Conservation (phyloP, 129 eudicot species). For the Flaveria sonorensis region DNA sequence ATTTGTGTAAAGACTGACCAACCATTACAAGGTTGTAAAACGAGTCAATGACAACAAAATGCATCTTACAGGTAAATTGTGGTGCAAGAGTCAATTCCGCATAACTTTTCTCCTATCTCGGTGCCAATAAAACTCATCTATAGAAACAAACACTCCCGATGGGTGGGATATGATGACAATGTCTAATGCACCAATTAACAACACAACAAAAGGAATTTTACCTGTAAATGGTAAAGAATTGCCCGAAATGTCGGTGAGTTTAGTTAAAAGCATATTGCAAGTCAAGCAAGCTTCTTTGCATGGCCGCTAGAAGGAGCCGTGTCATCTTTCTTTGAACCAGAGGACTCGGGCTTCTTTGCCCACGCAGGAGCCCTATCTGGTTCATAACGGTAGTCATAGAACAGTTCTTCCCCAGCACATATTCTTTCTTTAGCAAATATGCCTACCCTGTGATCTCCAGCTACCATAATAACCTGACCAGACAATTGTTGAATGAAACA, state of each 20-base stretch:
- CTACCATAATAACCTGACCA: constrained; percentile 93
- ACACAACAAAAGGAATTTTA: constrained; percentile 27
- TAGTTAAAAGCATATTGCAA: constrained; percentile 2
- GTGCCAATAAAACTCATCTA: constrained; percentile 41
- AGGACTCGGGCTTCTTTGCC: constrained; percentile 91
- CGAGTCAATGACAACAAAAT: constrained; percentile 27
- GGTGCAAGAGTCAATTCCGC: constrained; percentile 24
- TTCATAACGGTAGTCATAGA: constrained; percentile 90
- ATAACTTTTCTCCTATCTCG: constrained; percentile 21
- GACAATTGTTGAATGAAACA: background rate
- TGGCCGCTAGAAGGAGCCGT: constrained; percentile 74
- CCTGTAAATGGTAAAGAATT: constrained; percentile 31
- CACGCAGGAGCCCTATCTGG: constrained; percentile 95
- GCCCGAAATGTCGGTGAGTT: constrained; percentile 29
- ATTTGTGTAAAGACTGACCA: constrained; percentile 24
- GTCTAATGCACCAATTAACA: constrained; percentile 5
- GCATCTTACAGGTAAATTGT: constrained; percentile 30
- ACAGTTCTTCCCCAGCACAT: constrained; percentile 84
- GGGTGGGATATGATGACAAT: constrained; percentile 24
- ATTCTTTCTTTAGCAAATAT: constrained; percentile 95
- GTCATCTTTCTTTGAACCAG: constrained; percentile 80
- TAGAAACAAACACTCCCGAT: constrained; percentile 27
- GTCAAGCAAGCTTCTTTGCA: constrained; percentile 85
- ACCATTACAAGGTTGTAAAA: constrained; percentile 5
- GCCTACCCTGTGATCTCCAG: constrained; percentile 98